Evolutionary conservation across 1,139 yeast species (phyloP).

Genomic region (Hemisphaericaspora xylanilytica): DNA sequence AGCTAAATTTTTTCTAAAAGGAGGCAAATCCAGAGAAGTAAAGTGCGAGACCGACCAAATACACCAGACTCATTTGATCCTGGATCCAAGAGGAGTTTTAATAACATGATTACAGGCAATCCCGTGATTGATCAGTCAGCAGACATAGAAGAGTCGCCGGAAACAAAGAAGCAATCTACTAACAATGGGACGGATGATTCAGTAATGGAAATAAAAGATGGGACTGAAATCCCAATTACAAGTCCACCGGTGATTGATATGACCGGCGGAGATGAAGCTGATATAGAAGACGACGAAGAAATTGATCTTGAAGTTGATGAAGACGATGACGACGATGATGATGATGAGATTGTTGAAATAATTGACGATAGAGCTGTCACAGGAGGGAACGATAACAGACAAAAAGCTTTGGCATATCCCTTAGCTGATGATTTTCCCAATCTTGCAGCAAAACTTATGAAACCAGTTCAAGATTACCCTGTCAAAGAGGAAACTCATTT

Average conservation of each 20-base stretch:
- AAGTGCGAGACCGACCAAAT: constrained; percentile 6
- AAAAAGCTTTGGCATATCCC: constrained; percentile 14
- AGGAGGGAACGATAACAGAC: constrained; percentile 5
- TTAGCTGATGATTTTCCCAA: constrained; percentile 32
- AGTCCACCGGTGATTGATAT: constrained; percentile 13
- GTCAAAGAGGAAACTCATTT: constrained; percentile 37
- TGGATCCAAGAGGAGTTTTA: constrained; percentile 15
- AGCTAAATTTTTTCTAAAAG: too few relatives aligned
- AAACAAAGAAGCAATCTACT: constrained; percentile 8
- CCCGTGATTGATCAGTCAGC: constrained; percentile 13
- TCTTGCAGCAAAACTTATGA: constrained; percentile 33
- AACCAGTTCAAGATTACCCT: constrained; percentile 46
- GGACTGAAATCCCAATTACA: constrained; percentile 1
- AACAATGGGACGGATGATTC: not conserved
- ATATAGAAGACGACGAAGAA: constrained; percentile 3
- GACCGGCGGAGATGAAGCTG: constrained; percentile 10
- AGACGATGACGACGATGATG: constrained; percentile 6
- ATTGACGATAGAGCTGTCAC: constrained; percentile 7
- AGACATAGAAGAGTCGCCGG: constrained; percentile 9
- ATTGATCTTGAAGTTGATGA: constrained; percentile 9
- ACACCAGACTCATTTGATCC: constrained; percentile 11
- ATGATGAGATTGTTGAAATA: too few relatives aligned
- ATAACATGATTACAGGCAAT: constrained; percentile 15
- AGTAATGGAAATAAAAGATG: constrained; percentile 9
- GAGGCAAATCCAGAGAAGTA: not conserved